phyloP scores from a whole-genome alignment of 768 basidiomycete genomes.

The Cystofilobasidium capitatum region DNA sequence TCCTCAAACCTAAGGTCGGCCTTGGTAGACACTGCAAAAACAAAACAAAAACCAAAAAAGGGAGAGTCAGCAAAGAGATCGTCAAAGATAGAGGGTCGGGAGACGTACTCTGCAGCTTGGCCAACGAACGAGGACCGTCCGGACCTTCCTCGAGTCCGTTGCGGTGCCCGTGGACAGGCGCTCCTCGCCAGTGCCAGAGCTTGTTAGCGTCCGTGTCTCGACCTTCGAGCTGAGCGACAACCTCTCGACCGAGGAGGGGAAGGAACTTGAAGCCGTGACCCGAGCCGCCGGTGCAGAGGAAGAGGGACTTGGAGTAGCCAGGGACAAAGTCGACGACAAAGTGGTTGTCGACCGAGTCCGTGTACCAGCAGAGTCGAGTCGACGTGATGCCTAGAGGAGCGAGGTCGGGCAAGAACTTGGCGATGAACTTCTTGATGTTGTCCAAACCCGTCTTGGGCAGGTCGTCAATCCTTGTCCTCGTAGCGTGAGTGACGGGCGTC shows the following conservation, averaged over 20 bases:
- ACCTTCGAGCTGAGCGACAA: constrained; percentile 23
- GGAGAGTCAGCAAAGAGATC: neutral
- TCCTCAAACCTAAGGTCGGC: neutral
- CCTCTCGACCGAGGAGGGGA: constrained; percentile 29
- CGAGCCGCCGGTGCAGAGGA: constrained; percentile 28
- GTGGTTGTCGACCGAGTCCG: constrained; percentile 30
- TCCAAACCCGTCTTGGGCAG: constrained; percentile 27
- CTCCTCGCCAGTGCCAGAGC: constrained; percentile 28
- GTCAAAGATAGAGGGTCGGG: neutral
- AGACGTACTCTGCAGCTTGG: constrained; percentile 26
- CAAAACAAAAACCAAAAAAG: neutral
- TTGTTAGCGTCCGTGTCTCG: constrained; percentile 19
- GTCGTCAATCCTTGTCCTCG: constrained; percentile 13
- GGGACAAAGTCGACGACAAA: constrained; percentile 30
- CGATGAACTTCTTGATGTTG: constrained; percentile 27
- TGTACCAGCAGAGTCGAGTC: constrained; percentile 32
- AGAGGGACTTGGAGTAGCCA: constrained; percentile 23
- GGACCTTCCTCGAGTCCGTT: constrained; percentile 31
- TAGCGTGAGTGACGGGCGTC: constrained; percentile 27
- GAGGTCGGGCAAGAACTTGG: constrained; percentile 29
- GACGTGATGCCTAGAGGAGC: constrained; percentile 27
- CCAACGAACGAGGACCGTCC: constrained; percentile 26
- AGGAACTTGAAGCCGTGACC: constrained; percentile 31
- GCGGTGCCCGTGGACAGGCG: constrained; percentile 9
- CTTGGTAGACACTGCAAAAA: neutral